A percentile compares a stretch with the other conserved stretches of the same genome.
These are phyloP conservation scores for Trebouxia gelatinosa DNA, from an alignment of 163 green algal genomes.

Conservation along the genomic window DNA sequence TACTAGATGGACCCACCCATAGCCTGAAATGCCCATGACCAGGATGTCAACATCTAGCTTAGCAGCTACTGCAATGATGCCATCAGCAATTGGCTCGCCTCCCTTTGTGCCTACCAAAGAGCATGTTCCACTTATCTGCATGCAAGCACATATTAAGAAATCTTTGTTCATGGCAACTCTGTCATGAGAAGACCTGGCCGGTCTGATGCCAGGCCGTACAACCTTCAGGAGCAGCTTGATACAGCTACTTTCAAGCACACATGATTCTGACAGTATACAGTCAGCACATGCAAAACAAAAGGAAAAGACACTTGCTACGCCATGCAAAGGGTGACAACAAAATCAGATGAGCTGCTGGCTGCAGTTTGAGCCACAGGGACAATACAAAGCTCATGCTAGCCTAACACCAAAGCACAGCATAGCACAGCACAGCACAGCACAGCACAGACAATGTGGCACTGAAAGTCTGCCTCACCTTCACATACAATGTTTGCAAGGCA, in stretches of 20 bases:
- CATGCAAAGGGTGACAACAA: no score
- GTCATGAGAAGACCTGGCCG: background rate
- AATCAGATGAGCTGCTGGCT: no score
- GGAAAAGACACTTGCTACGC: background rate
- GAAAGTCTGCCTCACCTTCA: no score
- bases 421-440: no score
- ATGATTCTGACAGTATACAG: background rate
- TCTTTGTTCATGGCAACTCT: no score
- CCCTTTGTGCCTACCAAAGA: constrained; percentile 41
- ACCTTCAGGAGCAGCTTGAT: background rate
- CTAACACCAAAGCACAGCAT: no score
- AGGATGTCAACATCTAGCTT: constrained; percentile 46
- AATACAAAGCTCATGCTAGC: no score
- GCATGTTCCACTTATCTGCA: constrained; percentile 37
- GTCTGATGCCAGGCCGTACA: background rate
- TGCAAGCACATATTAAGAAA: no score
- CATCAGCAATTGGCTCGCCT: constrained; percentile 38
- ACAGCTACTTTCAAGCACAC: background rate
- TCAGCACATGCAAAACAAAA: background rate
- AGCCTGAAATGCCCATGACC: constrained; percentile 54
- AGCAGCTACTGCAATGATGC: constrained; percentile 45
- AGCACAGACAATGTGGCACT: no score
- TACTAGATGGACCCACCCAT: no score
- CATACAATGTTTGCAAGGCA: no score
- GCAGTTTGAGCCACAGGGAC: no score